Evolutionary conservation across 2,329 filamentous ascomycete species (phyloP), one percentile per base, ranked within the genome.

Genomic region (Phialocephala subalpina): DNA sequence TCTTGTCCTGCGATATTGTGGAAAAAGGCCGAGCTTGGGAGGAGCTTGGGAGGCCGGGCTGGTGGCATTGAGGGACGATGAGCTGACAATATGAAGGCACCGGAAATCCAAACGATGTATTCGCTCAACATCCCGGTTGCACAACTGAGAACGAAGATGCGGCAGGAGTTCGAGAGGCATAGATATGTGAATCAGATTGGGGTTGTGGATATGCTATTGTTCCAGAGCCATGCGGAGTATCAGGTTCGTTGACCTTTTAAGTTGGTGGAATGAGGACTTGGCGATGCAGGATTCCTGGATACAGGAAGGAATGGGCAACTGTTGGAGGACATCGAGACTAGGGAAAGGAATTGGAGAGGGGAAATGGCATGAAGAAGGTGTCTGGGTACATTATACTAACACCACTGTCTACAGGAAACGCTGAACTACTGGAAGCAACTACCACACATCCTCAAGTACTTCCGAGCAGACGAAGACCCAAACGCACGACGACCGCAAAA

Each of bases 341-440:
- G 25, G 33, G 16, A 3, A 1, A 20, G 0, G 56, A 45, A 45
- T 22, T 22, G 35, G 29, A 36, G 36, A 38, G 29, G 27, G 40
- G 59, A 33, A 16, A 22, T 29, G 52, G 29, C 29, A 5, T 33
- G 4, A 9, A 33, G 18, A 18, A 33, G 49, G 40, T 18, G 59
- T 47, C 29, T 14, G 35, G 40, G 38, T 45, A 36, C 9, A 22
- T n/a, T 27, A 12, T 61, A 22, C 52, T 53, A 55, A 62, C 64
- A 16, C 22, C 9, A 16, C 6, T 16, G 16, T 9, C 38, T 27
- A 16, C 74, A 97, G 94, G 96, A 99, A 86, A 99, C 92, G 62
- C 89, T 99, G 85, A 99, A 99, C 84, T 99, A 92, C 86, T 99
- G 96, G 96, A 97, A 97, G 82, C 96, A 99, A 82, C 86, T 94